phyloP scores from a whole-genome alignment of 108 stramenopile species.

The Aurantiochytrium sp. region DNA sequence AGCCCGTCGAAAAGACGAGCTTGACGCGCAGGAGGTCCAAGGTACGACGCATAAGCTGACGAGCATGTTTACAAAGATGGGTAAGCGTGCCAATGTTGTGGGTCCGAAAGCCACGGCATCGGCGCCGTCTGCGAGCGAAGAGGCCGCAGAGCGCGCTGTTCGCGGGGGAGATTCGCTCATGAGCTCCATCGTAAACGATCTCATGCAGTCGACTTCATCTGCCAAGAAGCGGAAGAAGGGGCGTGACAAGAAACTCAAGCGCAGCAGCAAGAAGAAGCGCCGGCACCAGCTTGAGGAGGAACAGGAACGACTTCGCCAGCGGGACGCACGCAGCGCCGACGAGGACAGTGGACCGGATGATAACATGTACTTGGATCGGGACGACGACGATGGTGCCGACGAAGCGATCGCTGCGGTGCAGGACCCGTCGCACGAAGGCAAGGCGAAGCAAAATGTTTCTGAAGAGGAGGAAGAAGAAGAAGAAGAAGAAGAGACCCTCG shows the following conservation, averaged over 20 bases:
- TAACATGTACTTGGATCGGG: constrained; percentile 15
- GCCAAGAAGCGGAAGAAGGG: constrained; percentile 6
- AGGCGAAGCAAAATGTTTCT: no score
- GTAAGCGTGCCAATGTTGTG: background rate
- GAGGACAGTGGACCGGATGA: background rate
- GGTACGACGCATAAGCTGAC: background rate
- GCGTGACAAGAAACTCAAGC: background rate
- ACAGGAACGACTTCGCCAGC: no score
- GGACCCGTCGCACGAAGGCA: no score
- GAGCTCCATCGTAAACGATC: constrained; percentile 36
- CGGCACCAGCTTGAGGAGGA: background rate
- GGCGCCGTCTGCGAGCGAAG: background rate
- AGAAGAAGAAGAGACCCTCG: background rate
- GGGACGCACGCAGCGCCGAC: background rate
- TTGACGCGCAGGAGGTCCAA: background rate
- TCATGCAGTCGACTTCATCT: constrained; percentile 8
- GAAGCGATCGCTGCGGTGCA: background rate
- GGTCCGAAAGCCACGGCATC: background rate
- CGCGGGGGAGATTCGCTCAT: constrained; percentile 20
- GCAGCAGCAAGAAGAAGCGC: background rate
- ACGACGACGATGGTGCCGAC: constrained; percentile 15
- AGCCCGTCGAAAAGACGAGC: background rate
- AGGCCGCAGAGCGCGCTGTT: background rate
- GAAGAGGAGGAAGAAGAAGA: background rate
- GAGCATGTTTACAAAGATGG: background rate